Evolutionary conservation across 768 basidiomycete species (phyloP), one percentile per base, ranked within the genome.

Genomic region (Xanthoconium purpureum): DNA sequence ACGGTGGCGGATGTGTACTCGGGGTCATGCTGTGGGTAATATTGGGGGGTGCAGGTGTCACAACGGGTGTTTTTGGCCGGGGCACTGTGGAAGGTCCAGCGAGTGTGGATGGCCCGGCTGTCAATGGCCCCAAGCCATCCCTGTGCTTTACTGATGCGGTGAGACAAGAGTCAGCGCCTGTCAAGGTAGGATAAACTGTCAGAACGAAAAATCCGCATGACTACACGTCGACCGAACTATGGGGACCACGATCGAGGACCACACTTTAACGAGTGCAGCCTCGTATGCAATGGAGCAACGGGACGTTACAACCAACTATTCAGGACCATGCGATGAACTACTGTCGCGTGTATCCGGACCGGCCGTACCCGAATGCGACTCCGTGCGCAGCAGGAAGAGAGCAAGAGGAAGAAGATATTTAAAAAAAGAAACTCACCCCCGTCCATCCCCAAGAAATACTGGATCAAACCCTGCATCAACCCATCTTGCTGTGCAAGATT

Each of bases 401-500:
- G 10, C 29, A 20, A 33, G 17, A 53, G 9, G 18, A 42, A 42
- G 18, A n/a, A 24, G 24, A 24, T 24, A n/a, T n/a, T n/a, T n/a
- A 24, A 24, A 24, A 24, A 24, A 24, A 24, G 24, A 24, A 24
- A 73, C 78, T 70, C 68, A 80, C 80, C 79, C 59, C 77, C 78
- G 73, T 91, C 90, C 59, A 81, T 73, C 62, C 87, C 84, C 63
- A 94, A 74, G 71, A 91, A 88, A 74, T 90, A 91, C 55, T 87
- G 84, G 63, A 94, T 86, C 57, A 94, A 67, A 63, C 82, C 84
- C 72, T 91, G 88, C 83, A 91, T 87, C 52, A 93, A 70, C 40
- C 83, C 84, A 62, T 95, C 93, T 75, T 93, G 91, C 72, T 91
- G 87, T 33, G 87, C 88, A 83, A 87, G 83, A 61, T 82, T 84